phyloP scores from a whole-genome alignment of 495 filamentous ascomycete genomes.

The Podospora pseudocomata region DNA sequence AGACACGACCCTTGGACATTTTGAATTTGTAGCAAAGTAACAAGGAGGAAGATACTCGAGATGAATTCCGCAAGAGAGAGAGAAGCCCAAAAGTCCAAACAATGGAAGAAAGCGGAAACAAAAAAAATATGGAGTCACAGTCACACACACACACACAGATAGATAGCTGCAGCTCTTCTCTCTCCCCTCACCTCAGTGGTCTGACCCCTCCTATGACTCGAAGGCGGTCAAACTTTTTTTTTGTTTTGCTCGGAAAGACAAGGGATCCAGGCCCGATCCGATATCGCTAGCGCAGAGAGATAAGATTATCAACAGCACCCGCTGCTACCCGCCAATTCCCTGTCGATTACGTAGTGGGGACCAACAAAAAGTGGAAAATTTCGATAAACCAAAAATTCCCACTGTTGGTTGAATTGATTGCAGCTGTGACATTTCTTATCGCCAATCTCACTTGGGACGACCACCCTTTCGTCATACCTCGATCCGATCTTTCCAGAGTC shows the following conservation, averaged over 20 bases:
- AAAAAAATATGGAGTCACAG: neutral
- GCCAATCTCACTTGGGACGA: neutral
- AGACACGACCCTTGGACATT: conserved; percentile 45
- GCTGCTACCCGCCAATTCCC: conserved; percentile 5
- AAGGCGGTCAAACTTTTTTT: conserved; percentile 16
- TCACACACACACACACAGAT: neutral
- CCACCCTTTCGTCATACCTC: neutral
- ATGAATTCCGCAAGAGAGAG: neutral
- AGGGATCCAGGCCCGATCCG: neutral
- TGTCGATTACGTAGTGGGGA: conserved; percentile 4
- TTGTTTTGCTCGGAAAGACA: neutral
- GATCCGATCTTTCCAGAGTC: neutral
- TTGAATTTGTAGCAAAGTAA: neutral
- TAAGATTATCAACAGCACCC: conserved; percentile 2
- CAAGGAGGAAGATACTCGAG: neutral
- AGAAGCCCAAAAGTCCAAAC: neutral
- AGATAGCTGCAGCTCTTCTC: neutral
- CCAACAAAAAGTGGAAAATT: neutral
- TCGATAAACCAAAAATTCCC: neutral
- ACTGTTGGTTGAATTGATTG: neutral
- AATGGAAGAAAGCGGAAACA: conserved; percentile 5
- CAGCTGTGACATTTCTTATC: neutral
- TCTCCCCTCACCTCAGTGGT: neutral
- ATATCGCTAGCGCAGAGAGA: conserved; percentile 15
- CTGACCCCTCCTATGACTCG: conserved; percentile 15